These are phyloP conservation scores for Avena insularis DNA, from an alignment of 176 grass and related monocot genomes.

Conservation along the genomic window DNA sequence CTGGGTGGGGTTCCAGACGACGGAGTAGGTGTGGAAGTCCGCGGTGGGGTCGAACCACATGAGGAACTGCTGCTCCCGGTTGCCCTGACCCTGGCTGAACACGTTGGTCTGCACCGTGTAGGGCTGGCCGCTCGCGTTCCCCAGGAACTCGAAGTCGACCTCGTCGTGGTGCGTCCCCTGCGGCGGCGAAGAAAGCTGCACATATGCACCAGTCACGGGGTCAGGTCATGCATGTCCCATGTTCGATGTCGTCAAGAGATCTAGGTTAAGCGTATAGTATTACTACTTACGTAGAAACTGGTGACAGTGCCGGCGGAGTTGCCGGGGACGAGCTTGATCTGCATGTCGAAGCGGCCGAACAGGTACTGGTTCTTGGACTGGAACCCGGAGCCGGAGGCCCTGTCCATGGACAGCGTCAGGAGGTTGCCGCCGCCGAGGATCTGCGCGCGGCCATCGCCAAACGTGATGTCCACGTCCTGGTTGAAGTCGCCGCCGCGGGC, in stretches of 20 bases:
- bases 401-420: conserved; percentile 69
- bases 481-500: conserved; percentile 52
- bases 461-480: conserved; percentile 51
- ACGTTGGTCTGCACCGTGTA: conserved; percentile 91
- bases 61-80: conserved; percentile 86
- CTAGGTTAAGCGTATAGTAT: too few relatives aligned
- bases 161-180: conserved; percentile 64
- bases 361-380: conserved; percentile 66
- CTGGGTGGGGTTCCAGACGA: conserved; percentile 51
- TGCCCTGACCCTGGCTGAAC: conserved; percentile 67
- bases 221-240: neutral
- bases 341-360: conserved; percentile 74
- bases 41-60: conserved; percentile 15
- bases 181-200: conserved; percentile 70
- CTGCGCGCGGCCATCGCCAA: conserved; percentile 59
- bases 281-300: conserved; percentile 57
- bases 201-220: neutral
- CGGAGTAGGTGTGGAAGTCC: neutral
- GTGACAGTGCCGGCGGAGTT: conserved; percentile 80
- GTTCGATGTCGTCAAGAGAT: neutral
- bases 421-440: conserved; percentile 53
- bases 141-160: conserved; percentile 91
- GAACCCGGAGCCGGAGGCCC: conserved; percentile 60
- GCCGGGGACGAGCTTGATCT: conserved; percentile 71
- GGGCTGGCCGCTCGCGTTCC: conserved; percentile 68